These are phyloP conservation scores for Staphylotrichum longicolle DNA, from an alignment of 495 filamentous ascomycete genomes.

Conservation along the genomic window DNA sequence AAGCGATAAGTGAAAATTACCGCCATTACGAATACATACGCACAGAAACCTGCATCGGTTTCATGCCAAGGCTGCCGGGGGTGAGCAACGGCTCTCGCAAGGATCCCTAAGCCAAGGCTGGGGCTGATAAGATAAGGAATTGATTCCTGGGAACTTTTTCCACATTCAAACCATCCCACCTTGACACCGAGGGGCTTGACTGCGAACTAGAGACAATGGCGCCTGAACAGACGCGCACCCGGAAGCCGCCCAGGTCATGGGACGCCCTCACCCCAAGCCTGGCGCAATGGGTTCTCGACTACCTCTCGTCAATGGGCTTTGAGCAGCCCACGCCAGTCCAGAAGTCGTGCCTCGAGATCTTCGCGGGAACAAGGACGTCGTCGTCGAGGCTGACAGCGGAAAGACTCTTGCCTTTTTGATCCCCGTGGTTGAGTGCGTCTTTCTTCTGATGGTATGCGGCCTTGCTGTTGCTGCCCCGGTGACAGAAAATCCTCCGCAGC, in stretches of 20 bases:
- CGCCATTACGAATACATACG: too few species aligned
- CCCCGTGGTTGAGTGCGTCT: constrained; percentile 67
- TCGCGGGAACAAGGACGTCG: constrained; percentile 94
- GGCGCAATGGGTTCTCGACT: constrained; percentile 89
- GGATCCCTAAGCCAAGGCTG: too few species aligned
- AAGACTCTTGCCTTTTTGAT: constrained; percentile 93
- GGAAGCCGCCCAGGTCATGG: constrained; percentile 66
- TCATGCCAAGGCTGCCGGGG: too few species aligned
- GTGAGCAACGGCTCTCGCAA: too few species aligned
- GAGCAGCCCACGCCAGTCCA: constrained; percentile 89
- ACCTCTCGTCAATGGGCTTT: constrained; percentile 81
- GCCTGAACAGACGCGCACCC: constrained; percentile 31
- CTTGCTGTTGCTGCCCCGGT: neutral
- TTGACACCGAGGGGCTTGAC: too few species aligned
- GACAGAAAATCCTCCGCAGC: constrained; percentile 62
- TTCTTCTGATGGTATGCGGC: neutral
- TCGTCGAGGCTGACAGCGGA: constrained; percentile 93
- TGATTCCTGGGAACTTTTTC: too few species aligned
- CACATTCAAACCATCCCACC: too few species aligned
- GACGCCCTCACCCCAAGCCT: constrained; percentile 63
- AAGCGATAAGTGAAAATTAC: too few species aligned
- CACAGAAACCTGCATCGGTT: too few species aligned
- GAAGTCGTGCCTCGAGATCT: constrained; percentile 86
- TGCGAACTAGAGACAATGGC: constrained; percentile 33
- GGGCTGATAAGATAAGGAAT: too few species aligned